Percentiles rank a stretch among this genome's conserved stretches.
Conservation (phyloP, 1,139 yeast genomes). For the Debaryomyces singareniensis region DNA sequence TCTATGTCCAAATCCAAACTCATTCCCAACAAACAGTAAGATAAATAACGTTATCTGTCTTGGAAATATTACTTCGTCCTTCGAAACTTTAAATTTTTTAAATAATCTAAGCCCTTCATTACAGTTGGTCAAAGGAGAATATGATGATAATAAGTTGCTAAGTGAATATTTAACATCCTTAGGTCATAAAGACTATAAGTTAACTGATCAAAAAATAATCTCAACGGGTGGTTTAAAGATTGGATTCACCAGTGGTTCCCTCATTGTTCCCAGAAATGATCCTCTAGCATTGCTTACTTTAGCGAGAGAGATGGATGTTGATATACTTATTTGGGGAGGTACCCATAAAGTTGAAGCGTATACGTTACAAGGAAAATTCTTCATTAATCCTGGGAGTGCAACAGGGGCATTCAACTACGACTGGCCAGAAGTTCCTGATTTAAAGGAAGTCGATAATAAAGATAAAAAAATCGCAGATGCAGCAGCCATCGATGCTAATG, state of each 20-base stretch:
- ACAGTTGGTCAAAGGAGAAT: slow-evolving; percentile 78
- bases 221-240: slow-evolving; percentile 66
- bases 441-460: slow-evolving; percentile 12
- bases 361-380: slow-evolving; percentile 86
- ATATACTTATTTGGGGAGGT: slow-evolving; percentile 93
- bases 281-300: slow-evolving; percentile 76
- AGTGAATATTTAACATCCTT: slow-evolving; percentile 27
- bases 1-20: slow-evolving; percentile 44
- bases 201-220: slow-evolving; percentile 65
- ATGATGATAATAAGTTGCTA: slow-evolving; percentile 32
- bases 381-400: slow-evolving; percentile 92
- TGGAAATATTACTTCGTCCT: slow-evolving; percentile 77
- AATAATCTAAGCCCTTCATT: slow-evolving; percentile 65
- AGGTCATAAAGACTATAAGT: slow-evolving; percentile 28
- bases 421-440: slow-evolving; percentile 35
- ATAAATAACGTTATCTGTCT: slow-evolving; percentile 79
- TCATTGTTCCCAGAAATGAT: slow-evolving; percentile 78
- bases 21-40: slow-evolving; percentile 49
- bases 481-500: slow-evolving; percentile 22
- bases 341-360: slow-evolving; percentile 91
- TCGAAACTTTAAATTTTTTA: slow-evolving; percentile 57
- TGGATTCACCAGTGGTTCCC: slow-evolving; percentile 83
- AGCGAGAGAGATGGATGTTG: slow-evolving; percentile 91
- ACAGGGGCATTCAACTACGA: slow-evolving; percentile 76
- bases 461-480: slow-evolving; percentile 5